Evolutionary conservation across 805 yeast species (phyloP).

Genomic region (Teunomyces tritomae): DNA sequence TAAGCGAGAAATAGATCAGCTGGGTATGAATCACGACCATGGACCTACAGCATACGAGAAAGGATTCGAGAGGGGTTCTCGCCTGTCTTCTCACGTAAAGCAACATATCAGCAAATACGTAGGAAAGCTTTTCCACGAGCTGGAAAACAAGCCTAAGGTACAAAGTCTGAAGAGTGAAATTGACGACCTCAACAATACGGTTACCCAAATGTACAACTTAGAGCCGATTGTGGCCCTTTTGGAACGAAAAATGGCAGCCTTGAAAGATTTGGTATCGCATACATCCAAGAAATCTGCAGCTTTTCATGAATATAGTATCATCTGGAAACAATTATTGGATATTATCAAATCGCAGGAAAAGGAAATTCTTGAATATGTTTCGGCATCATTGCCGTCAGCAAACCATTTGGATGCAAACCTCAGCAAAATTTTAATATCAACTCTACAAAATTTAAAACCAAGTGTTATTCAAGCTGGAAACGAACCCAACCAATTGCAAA

Average conservation of each 20-base stretch:
- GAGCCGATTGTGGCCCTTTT: constrained; percentile 32
- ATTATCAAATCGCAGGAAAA: constrained; percentile 26
- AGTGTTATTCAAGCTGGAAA: background rate
- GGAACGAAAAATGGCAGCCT: constrained; percentile 27
- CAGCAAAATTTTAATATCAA: background rate
- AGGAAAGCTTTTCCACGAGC: background rate
- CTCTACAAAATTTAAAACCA: constrained; percentile 1
- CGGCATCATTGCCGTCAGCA: constrained; percentile 6
- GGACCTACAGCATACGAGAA: constrained; percentile 30
- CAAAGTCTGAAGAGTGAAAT: background rate
- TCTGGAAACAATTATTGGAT: constrained; percentile 27
- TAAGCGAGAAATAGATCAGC: background rate
- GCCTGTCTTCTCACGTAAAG: constrained; percentile 20
- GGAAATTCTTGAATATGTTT: constrained; percentile 16
- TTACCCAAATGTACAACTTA: constrained; percentile 30
- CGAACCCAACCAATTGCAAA: constrained; percentile 7
- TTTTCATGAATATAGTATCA: constrained; percentile 24
- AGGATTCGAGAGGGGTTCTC: constrained; percentile 35
- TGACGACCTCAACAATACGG: constrained; percentile 24
- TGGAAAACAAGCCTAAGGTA: background rate
- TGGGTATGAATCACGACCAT: constrained; percentile 17
- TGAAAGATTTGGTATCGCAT: constrained; percentile 20
- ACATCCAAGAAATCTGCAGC: constrained; percentile 25
- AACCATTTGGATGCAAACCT: background rate
- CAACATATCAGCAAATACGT: constrained; percentile 8